A percentile compares a stretch with the other conserved stretches of the same genome.
phyloP scores from a whole-genome alignment of 164 flowering plant species.

The Kalanchoe fedtschenkoi region DNA sequence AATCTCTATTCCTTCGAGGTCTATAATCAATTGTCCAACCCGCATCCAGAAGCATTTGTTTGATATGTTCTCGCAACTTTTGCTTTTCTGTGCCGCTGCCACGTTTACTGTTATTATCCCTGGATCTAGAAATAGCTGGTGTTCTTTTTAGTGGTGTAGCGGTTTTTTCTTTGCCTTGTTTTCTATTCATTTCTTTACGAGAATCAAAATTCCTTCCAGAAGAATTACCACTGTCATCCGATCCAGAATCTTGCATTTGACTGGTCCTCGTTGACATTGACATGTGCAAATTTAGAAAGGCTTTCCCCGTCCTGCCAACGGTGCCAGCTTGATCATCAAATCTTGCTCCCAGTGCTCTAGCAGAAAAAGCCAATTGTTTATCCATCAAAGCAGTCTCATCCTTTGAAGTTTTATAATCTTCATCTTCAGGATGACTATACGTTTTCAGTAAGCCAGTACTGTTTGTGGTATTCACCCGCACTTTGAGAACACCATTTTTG shows the following conservation, averaged over 20 bases:
- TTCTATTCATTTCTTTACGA: background rate
- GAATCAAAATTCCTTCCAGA: slow-evolving; percentile 8
- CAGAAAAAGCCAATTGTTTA: slow-evolving; percentile 11
- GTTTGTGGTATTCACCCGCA: slow-evolving; percentile 49
- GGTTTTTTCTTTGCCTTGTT: slow-evolving; percentile 17
- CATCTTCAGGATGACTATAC: slow-evolving; percentile 16
- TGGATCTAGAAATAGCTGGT: slow-evolving; percentile 11
- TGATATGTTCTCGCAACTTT: slow-evolving; percentile 44
- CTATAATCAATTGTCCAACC: slow-evolving; percentile 81
- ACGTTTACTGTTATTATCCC: slow-evolving; percentile 37
- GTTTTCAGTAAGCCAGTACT: slow-evolving; percentile 17
- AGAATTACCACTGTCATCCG: slow-evolving; percentile 32
- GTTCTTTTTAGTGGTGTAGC: slow-evolving; percentile 17
- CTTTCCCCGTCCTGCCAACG: slow-evolving; percentile 20
- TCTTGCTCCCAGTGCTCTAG: slow-evolving; percentile 22
- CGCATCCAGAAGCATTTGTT: slow-evolving; percentile 46
- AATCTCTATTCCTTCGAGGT: slow-evolving; percentile 63
- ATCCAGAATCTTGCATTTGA: slow-evolving; percentile 14
- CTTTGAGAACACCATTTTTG: slow-evolving; percentile 75
- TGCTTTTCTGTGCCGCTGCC: slow-evolving; percentile 67
- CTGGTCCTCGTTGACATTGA: slow-evolving; percentile 17
- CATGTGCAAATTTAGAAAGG: slow-evolving; percentile 17
- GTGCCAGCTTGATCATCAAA: slow-evolving; percentile 20
- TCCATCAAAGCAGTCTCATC: slow-evolving; percentile 16
- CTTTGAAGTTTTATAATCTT: slow-evolving; percentile 17